Percentiles rank a stretch among this genome's conserved stretches.
Conservation (phyloP, 2,329 filamentous ascomycete species). For the Aspergillus ruber region DNA sequence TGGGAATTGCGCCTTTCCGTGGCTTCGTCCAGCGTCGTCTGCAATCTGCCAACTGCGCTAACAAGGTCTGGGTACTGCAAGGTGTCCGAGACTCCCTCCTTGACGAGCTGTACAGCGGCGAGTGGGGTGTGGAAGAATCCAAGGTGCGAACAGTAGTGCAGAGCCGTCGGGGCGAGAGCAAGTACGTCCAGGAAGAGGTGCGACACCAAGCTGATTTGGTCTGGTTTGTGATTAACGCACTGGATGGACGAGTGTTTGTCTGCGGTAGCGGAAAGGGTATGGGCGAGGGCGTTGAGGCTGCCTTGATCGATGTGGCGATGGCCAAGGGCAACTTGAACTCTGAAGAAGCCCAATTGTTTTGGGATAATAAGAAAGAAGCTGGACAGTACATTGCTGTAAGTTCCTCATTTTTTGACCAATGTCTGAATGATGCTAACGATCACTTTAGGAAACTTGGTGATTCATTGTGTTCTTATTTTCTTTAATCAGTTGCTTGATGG, state of each 20-base stretch:
- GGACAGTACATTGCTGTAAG: constrained; percentile 86
- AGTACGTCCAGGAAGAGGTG: constrained; percentile 96
- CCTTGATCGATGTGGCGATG: constrained; percentile 86
- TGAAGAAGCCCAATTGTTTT: constrained; percentile 79
- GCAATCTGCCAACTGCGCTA: constrained; percentile 90
- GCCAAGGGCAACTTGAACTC: constrained; percentile 78
- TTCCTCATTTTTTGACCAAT: constrained; percentile 2
- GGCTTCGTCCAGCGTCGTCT: constrained; percentile 93
- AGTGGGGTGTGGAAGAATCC: constrained; percentile 89
- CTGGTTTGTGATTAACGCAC: constrained; percentile 92
- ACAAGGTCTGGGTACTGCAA: constrained; percentile 96
- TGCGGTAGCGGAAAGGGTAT: constrained; percentile 94
- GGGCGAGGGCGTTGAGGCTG: constrained; percentile 90
- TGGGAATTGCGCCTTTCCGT: constrained; percentile 94
- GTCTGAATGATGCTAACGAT: too few relatives aligned
- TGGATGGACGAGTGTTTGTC: constrained; percentile 95
- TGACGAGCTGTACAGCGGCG: constrained; percentile 92
- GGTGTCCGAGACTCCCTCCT: constrained; percentile 89
- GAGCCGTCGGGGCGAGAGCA: constrained; percentile 67
- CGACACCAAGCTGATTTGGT: constrained; percentile 87
- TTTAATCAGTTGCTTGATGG: too few relatives aligned
- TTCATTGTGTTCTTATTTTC: too few relatives aligned
- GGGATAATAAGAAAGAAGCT: constrained; percentile 82
- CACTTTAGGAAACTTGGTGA: too few relatives aligned
- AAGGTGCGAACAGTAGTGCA: constrained; percentile 78